These are phyloP conservation scores for Starmerella apicola DNA, from an alignment of 805 yeast genomes.

Conservation along the genomic window DNA sequence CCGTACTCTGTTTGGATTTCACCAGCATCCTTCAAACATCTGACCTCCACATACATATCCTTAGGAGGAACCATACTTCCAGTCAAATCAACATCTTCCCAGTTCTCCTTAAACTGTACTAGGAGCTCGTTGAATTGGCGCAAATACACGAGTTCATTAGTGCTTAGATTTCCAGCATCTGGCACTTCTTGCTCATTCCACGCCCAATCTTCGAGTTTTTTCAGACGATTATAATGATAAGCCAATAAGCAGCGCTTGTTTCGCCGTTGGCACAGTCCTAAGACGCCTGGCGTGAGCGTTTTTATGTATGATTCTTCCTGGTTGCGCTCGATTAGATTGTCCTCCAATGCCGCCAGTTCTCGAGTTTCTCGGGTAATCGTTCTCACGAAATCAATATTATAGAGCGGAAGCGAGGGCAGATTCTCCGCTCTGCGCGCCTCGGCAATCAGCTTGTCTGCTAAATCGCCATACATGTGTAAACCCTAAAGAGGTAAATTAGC, in stretches of 20 bases:
- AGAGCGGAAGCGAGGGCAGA: constrained; percentile 53
- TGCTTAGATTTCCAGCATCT: constrained; percentile 43
- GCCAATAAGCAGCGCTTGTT: constrained; percentile 85
- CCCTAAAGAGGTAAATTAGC: no score
- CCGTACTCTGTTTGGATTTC: constrained; percentile 94
- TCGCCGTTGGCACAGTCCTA: constrained; percentile 65
- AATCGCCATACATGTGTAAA: constrained; percentile 87
- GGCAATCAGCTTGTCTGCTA: constrained; percentile 65
- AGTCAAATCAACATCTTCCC: constrained; percentile 72
- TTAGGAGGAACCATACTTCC: constrained; percentile 87
- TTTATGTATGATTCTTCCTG: constrained; percentile 20
- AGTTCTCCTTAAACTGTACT: constrained; percentile 62
- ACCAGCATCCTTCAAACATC: constrained; percentile 89
- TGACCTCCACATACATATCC: constrained; percentile 83
- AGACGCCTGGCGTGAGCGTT: constrained; percentile 39
- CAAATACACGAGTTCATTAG: constrained; percentile 67
- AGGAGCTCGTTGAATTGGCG: constrained; percentile 58
- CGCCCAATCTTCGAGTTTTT: constrained; percentile 48
- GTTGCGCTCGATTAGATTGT: constrained; percentile 19
- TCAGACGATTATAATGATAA: constrained; percentile 61
- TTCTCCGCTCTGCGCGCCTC: constrained; percentile 73
- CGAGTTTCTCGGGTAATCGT: constrained; percentile 58
- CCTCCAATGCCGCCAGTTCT: constrained; percentile 30
- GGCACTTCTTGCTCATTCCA: constrained; percentile 43
- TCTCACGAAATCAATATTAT: constrained; percentile 59